Base-by-base conservation (phyloP, 148 eudicot genomes). In the Euryodendron excelsum region DNA sequence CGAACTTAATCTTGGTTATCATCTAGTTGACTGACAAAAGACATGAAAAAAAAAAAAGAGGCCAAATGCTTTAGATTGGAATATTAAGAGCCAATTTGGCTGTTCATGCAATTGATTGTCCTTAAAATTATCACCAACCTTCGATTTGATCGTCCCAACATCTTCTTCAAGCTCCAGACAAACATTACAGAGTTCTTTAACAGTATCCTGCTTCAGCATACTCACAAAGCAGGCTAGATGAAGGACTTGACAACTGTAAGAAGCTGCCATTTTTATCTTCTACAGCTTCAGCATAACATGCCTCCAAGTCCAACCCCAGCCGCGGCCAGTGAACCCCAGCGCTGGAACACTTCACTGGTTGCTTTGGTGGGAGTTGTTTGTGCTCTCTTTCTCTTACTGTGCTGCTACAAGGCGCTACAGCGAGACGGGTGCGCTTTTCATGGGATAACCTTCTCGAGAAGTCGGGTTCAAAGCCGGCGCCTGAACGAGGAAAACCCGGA, bases 271-370 rank as follows among this genome's bases (percentile, higher is more conserved):
- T n/a, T n/a, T n/a, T 9, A 48, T 33, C 15, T 31, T 41, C 41
- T 47, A 28, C 3, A 68, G n/a, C 50, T 66, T 17, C 41, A 69
- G 3, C 34, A 12, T 27, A 82, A 37, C 34, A 83, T 80, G 85
- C n/a, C 73, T 73, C 37, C 67, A 62, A 68, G 76, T 33, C 84
- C 85, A n/a, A 12, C 62, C 21, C 71, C 73, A 47, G 69, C 80
- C 66, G 79, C 82, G 2, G 31, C 28, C 50, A 11, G 17, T 21
- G 36, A 74, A 61, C 55, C 72, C 23, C 82, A 76, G 27, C 77
- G 64, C 15, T 86, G 89, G 86, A 73, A 73, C 37, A 81, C 86
- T 3, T 23, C 66, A 13, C 77, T 86, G 37, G 60, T 86, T 31
- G 84, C 72, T 5, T 12, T 71, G 25, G 79, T 81, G 1, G 86